Evolutionary conservation across 2,329 filamentous ascomycete species (phyloP).

Genomic region (Juglanconis oblonga): DNA sequence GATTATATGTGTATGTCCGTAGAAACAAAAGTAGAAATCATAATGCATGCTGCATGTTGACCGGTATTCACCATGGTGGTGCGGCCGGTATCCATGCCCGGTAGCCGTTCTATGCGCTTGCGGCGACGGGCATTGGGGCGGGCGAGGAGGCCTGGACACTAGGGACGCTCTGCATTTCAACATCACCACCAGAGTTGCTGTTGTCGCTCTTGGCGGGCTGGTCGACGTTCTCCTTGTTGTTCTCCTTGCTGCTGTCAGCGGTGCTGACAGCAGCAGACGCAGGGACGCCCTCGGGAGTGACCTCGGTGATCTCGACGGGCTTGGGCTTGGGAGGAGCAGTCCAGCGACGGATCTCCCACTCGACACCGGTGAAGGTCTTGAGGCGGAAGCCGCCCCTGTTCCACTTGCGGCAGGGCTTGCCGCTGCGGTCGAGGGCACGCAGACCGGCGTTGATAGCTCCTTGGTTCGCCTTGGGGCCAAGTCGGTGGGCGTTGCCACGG

Average conservation of each 20-base stretch:
- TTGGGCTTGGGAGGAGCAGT: constrained; percentile 63
- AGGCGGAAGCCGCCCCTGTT: constrained; percentile 75
- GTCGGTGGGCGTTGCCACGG: constrained; percentile 66
- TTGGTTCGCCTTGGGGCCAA: constrained; percentile 94
- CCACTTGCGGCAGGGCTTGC: constrained; percentile 92
- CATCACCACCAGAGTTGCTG: constrained; percentile 38
- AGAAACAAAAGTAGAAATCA: neutral
- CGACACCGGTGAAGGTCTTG: constrained; percentile 87
- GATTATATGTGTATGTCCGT: neutral
- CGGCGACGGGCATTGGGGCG: constrained; percentile 44
- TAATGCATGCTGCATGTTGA: neutral
- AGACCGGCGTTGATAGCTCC: constrained; percentile 97
- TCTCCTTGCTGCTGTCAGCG: constrained; percentile 58
- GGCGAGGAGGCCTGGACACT: constrained; percentile 53
- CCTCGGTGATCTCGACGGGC: constrained; percentile 43
- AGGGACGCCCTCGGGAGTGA: constrained; percentile 38
- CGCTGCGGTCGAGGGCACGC: constrained; percentile 86
- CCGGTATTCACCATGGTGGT: neutral
- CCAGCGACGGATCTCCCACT: constrained; percentile 83
- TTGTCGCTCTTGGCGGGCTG: constrained; percentile 46
- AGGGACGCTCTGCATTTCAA: constrained; percentile 51
- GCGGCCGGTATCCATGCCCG: too few species aligned
- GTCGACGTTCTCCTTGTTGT: constrained; percentile 58
- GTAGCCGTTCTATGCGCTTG: constrained; percentile 32
- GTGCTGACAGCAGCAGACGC: constrained; percentile 41